Percentiles rank a stretch among this genome's conserved stretches.
Evolutionary conservation across 2,329 filamentous ascomycete species (phyloP).

Genomic region (Talaromyces sp.): DNA sequence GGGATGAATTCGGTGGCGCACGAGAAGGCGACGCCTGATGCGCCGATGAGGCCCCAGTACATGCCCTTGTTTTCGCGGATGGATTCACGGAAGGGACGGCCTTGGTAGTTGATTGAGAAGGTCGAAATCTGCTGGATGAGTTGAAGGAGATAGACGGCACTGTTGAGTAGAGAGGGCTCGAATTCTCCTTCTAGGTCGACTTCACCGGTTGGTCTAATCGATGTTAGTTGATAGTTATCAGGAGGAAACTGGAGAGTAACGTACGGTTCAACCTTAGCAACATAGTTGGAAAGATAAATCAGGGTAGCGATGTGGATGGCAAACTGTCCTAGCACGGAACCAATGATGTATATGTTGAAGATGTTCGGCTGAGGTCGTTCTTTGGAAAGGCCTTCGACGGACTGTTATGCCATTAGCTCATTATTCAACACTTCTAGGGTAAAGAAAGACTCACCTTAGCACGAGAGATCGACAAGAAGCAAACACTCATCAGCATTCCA

Average conservation of each 20-base stretch:
- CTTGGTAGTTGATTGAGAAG: slow-evolving; percentile 99
- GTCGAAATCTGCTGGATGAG: slow-evolving; percentile 98
- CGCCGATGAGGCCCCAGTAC: slow-evolving; percentile 93
- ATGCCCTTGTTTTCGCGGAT: slow-evolving; percentile 95
- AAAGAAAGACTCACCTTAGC: slow-evolving; percentile 61
- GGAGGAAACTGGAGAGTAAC: slow-evolving; percentile 32
- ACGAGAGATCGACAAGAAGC: slow-evolving; percentile 97
- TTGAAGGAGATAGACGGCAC: slow-evolving; percentile 91
- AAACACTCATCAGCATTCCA: slow-evolving; percentile 99
- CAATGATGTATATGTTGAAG: slow-evolving; percentile 98
- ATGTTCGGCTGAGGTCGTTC: slow-evolving; percentile 98
- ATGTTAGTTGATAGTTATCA: background rate
- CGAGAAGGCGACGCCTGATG: slow-evolving; percentile 83
- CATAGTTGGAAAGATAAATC: slow-evolving; percentile 88
- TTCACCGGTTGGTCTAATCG: slow-evolving; percentile 38
- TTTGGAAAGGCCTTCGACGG: slow-evolving; percentile 91
- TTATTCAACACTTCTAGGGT: background rate
- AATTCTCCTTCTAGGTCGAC: slow-evolving; percentile 95
- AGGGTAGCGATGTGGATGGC: slow-evolving; percentile 90
- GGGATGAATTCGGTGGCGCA: slow-evolving; percentile 94
- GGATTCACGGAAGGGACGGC: slow-evolving; percentile 91
- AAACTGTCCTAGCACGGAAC: slow-evolving; percentile 94
- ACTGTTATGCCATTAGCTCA: slow-evolving; percentile 39
- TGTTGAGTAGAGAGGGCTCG: slow-evolving; percentile 87
- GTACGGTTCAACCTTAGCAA: slow-evolving; percentile 79